phyloP scores from a whole-genome alignment of 1,139 yeast species.

The Kodamaea ohmeri region DNA sequence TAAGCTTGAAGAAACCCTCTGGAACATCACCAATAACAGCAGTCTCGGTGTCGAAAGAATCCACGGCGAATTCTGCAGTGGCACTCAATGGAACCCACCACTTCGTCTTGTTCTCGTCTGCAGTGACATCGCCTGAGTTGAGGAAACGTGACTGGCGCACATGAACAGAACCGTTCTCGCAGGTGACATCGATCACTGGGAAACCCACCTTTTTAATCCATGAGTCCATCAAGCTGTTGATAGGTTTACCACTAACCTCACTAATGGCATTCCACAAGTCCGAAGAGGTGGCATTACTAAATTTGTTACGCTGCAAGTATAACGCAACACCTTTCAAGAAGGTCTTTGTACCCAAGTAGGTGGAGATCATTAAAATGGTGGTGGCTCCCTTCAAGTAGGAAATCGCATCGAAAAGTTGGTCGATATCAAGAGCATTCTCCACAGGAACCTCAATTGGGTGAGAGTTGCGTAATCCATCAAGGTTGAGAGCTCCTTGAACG shows the following conservation, averaged over 20 bases:
- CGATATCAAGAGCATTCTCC: conserved; percentile 73
- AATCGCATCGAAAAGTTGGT: conserved; percentile 82
- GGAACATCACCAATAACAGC: conserved; percentile 25
- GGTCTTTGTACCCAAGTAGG: conserved; percentile 61
- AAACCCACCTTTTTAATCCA: conserved; percentile 86
- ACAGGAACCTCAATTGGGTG: conserved; percentile 91
- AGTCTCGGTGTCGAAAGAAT: conserved; percentile 24
- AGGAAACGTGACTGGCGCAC: conserved; percentile 71
- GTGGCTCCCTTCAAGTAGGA: conserved; percentile 85
- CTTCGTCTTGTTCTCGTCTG: conserved; percentile 45
- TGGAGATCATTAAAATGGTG: conserved; percentile 66
- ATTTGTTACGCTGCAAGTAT: conserved; percentile 68
- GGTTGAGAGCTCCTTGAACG: conserved; percentile 64
- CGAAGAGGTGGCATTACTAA: conserved; percentile 71
- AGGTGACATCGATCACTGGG: conserved; percentile 72
- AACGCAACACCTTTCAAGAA: conserved; percentile 71
- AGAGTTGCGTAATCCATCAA: conserved; percentile 72
- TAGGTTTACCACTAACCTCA: conserved; percentile 73
- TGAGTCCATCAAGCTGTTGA: conserved; percentile 65
- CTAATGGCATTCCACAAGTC: conserved; percentile 79
- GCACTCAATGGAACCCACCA: conserved; percentile 77
- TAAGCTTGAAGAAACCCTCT: conserved; percentile 52
- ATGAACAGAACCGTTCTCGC: conserved; percentile 38
- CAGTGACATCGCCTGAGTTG: conserved; percentile 73
- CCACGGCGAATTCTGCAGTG: conserved; percentile 31